phyloP scores from a whole-genome alignment of 805 yeast genomes.

The Zygotorulaspora sp. region DNA sequence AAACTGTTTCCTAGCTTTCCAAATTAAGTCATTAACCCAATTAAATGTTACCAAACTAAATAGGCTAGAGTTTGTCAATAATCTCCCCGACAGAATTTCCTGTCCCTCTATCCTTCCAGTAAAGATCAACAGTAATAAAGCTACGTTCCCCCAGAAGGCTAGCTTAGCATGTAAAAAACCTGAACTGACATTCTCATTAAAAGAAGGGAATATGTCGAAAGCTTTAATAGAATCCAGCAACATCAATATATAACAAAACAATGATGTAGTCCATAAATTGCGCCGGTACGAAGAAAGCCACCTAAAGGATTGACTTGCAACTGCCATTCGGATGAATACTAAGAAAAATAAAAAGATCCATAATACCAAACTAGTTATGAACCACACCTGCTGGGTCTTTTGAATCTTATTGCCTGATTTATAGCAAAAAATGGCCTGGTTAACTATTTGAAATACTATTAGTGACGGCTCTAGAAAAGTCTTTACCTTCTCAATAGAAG shows the following conservation, averaged over 20 bases:
- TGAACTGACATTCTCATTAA: not conserved
- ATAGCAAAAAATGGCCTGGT: not conserved
- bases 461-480: not conserved
- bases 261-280: not conserved
- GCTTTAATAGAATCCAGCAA: not conserved
- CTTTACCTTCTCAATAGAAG: not conserved
- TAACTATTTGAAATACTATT: not conserved
- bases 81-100: not conserved
- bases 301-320: conserved; percentile 1
- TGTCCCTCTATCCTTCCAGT: not conserved
- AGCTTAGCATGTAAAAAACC: not conserved
- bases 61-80: not conserved
- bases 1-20: conserved; percentile 1
- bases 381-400: not conserved
- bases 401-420: not conserved
- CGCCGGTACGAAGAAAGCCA: not conserved
- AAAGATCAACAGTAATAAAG: not conserved
- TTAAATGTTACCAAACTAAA: not conserved
- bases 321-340: not conserved
- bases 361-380: not conserved
- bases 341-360: conserved; percentile 1
- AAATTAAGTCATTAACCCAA: not conserved
- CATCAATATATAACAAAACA: not conserved
- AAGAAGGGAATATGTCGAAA: not conserved
- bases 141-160: not conserved